phyloP scores from a whole-genome alignment of 768 basidiomycete species.

The Boletus subparvulus region DNA sequence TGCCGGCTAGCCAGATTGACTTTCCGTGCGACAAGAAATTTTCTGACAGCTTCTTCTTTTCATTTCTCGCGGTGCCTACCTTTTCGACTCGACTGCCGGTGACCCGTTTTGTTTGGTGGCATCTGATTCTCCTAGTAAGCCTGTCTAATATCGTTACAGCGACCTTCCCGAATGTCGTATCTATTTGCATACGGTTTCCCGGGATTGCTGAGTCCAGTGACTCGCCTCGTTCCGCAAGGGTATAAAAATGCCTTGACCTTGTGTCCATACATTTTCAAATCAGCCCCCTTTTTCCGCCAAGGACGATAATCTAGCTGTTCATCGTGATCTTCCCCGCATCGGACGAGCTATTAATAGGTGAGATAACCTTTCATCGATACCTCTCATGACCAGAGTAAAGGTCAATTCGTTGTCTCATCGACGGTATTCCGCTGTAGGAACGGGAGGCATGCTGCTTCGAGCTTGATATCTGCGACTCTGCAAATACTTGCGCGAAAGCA shows the following conservation, averaged over 20 bases:
- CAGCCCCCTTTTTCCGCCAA: neutral
- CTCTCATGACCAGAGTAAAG: neutral
- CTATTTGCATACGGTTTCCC: neutral
- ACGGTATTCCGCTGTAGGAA: neutral
- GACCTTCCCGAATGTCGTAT: neutral
- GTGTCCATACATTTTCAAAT: neutral
- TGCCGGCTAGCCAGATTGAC: neutral
- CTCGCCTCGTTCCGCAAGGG: neutral
- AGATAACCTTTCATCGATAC: constrained; percentile 28
- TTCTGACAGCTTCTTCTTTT: neutral
- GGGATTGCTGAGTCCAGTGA: neutral
- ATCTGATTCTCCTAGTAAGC: neutral
- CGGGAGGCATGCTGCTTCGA: neutral
- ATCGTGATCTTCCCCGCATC: constrained; percentile 12
- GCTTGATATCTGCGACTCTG: neutral
- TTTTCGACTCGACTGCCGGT: constrained; percentile 6
- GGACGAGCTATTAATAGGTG: constrained; percentile 22
- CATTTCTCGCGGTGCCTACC: neutral
- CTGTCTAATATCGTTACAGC: neutral
- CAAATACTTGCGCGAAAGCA: neutral
- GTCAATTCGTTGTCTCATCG: neutral
- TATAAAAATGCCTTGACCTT: constrained; percentile 12
- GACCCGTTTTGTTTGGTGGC: neutral
- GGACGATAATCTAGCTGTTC: constrained; percentile 13
- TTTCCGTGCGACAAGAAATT: neutral